A percentile compares a stretch with the other conserved stretches of the same genome.
phyloP scores from a whole-genome alignment of 768 basidiomycete species.

The Xerocomus potaroensis region DNA sequence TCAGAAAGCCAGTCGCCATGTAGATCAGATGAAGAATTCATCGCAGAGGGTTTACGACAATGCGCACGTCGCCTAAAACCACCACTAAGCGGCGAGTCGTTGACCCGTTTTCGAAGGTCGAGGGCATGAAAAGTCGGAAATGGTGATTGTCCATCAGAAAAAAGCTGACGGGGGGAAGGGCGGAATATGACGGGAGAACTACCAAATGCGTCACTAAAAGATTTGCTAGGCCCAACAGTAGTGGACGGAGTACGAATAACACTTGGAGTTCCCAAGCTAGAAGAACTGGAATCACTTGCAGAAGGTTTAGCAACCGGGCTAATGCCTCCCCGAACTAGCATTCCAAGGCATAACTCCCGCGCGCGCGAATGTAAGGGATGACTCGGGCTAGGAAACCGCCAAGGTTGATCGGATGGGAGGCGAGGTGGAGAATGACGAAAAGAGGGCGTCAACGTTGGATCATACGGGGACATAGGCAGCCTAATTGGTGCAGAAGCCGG shows the following conservation, averaged over 20 bases:
- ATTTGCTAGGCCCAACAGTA: slow-evolving; percentile 21
- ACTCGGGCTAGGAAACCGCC: slow-evolving; percentile 77
- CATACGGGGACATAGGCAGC: slow-evolving; percentile 68
- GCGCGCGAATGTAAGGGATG: slow-evolving; percentile 67
- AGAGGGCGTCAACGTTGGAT: slow-evolving; percentile 68
- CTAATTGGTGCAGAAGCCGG: slow-evolving; percentile 23
- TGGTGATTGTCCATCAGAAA: slow-evolving; percentile 34
- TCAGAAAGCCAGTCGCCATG: slow-evolving; percentile 30
- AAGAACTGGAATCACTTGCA: slow-evolving; percentile 26
- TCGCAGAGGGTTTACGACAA: slow-evolving; percentile 26
- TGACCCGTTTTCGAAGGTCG: slow-evolving; percentile 34
- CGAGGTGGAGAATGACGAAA: slow-evolving; percentile 76
- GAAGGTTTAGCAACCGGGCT: slow-evolving; percentile 44
- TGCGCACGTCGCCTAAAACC: slow-evolving; percentile 28
- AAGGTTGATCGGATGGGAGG: slow-evolving; percentile 74
- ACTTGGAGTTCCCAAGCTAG: slow-evolving; percentile 28
- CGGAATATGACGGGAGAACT: slow-evolving; percentile 38
- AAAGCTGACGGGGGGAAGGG: slow-evolving; percentile 39
- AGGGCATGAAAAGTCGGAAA: slow-evolving; percentile 28
- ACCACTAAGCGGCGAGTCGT: slow-evolving; percentile 46
- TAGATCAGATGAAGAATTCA: slow-evolving; percentile 24
- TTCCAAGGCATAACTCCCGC: slow-evolving; percentile 60
- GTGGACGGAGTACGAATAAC: slow-evolving; percentile 29
- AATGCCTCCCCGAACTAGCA: slow-evolving; percentile 51
- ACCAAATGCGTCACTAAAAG: slow-evolving; percentile 28